Evolutionary conservation across 2,329 filamentous ascomycete species (phyloP).

Genomic region (Talaromyces sp.): DNA sequence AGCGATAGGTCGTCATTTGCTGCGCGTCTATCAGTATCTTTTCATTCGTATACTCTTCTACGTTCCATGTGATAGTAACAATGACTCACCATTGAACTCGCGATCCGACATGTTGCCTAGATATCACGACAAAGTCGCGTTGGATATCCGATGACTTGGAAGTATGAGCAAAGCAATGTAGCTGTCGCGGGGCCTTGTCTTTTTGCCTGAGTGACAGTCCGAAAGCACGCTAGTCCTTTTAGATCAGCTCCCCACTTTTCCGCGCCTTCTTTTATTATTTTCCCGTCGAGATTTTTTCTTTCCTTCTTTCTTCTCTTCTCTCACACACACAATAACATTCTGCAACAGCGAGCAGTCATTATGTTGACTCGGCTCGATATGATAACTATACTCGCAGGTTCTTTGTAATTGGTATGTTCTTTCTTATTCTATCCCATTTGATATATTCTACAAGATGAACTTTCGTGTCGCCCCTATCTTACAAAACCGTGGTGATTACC

Average conservation of each 20-base stretch:
- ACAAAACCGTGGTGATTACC: conserved; percentile 58
- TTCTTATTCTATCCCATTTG: conserved; percentile 16
- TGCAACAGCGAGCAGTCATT: neutral
- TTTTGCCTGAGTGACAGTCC: conserved; percentile 16
- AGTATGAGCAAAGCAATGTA: neutral
- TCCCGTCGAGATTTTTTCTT: conserved; percentile 15
- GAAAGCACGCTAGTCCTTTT: neutral
- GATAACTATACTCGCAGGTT: neutral
- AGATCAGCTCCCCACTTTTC: conserved; percentile 17
- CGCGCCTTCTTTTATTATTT: conserved; percentile 10
- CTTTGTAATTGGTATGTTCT: conserved; percentile 18
- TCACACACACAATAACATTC: neutral
- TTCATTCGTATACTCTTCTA: no score
- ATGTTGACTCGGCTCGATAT: neutral
- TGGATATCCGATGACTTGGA: neutral
- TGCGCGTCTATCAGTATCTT: conserved; percentile 25
- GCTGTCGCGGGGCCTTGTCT: conserved; percentile 8
- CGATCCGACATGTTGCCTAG: conserved; percentile 50
- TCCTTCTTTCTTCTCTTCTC: conserved; percentile 12
- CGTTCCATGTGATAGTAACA: neutral
- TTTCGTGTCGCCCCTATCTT: conserved; percentile 62
- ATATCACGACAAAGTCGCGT: neutral
- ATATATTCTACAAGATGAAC: conserved; percentile 51
- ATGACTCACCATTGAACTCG: conserved; percentile 50
- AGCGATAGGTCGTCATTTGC: conserved; percentile 58